Base-by-base conservation (phyloP, 352 stramenopile species). In the Pilasporangium apinafurcum region DNA sequence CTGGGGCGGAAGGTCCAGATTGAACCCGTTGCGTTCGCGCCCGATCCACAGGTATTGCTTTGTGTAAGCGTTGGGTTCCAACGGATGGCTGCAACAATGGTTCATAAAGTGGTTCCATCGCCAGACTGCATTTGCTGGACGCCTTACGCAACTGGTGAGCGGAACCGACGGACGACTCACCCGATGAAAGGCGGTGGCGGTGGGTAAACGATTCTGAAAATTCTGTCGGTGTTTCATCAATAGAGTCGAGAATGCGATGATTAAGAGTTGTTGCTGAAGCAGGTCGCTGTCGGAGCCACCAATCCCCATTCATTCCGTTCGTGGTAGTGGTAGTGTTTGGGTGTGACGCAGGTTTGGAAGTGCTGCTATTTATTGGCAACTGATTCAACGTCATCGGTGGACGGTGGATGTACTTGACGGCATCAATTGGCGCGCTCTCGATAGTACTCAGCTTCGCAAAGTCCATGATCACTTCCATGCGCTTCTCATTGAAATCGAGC, bases 41-140 rank as follows among this genome's bases (percentile, higher is more conserved):
- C 40, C 17, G 50, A n/a, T n/a, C n/a, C n/a, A n/a, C n/a, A n/a
- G n/a, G n/a, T n/a, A n/a, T n/a, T n/a, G n/a, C n/a, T n/a, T n/a
- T n/a, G n/a, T n/a, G n/a, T n/a, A n/a, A n/a, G n/a, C n/a, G n/a
- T 35, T 92, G 79, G 0, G 73, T 88, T 24, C 79, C 79, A 22
- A 86, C 77, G 0, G 73, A 59, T 1, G 65, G 60, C 9, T 87
- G 74, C 14, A 92, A 38, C 7, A 92, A 55, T 27, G 79, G 76
- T 37, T 92, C 79, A 40, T 85, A 92, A 10, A 92, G 42, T 14
- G 79, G 76, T 48, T 92, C 79, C 44, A 92, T 77, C 2, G 53
- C 76, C 31, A 85, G 62, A 9, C 53, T 60, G 53, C 67, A 85
- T 30, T 70, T 79, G 25, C 48, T 65, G 4, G 65, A 62, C 2